Conservation (phyloP, 2,329 filamentous ascomycete species). For the Fusarium sp. region DNA sequence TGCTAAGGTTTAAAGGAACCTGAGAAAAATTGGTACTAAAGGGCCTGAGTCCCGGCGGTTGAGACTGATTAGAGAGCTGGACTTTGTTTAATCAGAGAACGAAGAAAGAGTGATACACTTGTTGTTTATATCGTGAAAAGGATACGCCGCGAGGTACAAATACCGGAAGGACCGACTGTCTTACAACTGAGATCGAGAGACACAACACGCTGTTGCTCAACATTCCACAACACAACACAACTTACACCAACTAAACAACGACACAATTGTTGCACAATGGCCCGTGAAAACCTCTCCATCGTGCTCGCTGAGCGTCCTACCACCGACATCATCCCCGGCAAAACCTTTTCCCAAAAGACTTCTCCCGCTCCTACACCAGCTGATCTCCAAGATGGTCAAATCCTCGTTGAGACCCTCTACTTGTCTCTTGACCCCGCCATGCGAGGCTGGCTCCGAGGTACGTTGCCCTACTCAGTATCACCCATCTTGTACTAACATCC, state of each 20-base stretch:
- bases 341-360: constrained; percentile 71
- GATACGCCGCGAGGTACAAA: constrained; percentile 12
- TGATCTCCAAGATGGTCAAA: constrained; percentile 72
- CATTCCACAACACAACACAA: constrained; percentile 7
- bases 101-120: not conserved
- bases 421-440: constrained; percentile 81
- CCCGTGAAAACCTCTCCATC: constrained; percentile 62
- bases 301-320: constrained; percentile 74
- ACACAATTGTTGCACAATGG: constrained; percentile 50
- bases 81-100: not conserved
- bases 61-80: not conserved
- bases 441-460: constrained; percentile 76
- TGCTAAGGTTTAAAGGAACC: not conserved
- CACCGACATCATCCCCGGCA: constrained; percentile 70
- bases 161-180: constrained; percentile 3
- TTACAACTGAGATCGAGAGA: not conserved
- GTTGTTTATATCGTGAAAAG: constrained; percentile 5
- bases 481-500: not conserved
- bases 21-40: not conserved
- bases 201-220: not conserved
- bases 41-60: not conserved
- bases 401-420: constrained; percentile 72
- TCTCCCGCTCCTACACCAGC: constrained; percentile 63
- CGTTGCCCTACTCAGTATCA: not conserved
- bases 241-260: not conserved